A percentile compares a stretch with the other conserved stretches of the same genome.
phyloP scores from a whole-genome alignment of 169 alveolate genomes.

The Plasmodium cynomolgi region DNA sequence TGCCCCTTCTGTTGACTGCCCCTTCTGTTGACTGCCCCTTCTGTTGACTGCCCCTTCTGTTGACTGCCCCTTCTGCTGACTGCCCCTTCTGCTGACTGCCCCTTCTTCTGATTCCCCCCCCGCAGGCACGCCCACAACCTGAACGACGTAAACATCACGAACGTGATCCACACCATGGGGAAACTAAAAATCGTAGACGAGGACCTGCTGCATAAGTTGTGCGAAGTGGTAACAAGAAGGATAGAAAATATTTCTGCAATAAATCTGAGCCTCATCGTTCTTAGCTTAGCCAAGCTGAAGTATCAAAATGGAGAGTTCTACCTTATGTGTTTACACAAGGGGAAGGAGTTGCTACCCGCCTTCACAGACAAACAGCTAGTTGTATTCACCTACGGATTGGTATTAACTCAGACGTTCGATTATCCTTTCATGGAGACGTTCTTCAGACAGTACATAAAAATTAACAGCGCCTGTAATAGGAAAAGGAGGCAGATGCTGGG shows the following conservation, averaged over 20 bases:
- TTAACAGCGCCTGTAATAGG: neutral
- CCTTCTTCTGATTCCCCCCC: neutral
- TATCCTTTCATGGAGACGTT: slow-evolving; percentile 32
- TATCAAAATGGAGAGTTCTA: slow-evolving; percentile 23
- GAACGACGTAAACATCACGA: slow-evolving; percentile 46
- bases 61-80: neutral
- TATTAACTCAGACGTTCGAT: slow-evolving; percentile 34
- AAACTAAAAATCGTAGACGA: slow-evolving; percentile 40
- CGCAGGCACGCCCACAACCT: slow-evolving; percentile 8
- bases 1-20: neutral
- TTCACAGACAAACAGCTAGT: slow-evolving; percentile 55
- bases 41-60: no score
- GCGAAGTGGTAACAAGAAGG: slow-evolving; percentile 25
- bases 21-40: neutral
- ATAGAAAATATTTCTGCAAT: slow-evolving; percentile 31
- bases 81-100: neutral
- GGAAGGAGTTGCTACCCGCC: slow-evolving; percentile 27
- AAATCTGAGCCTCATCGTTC: slow-evolving; percentile 57
- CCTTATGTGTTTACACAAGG: slow-evolving; percentile 25
- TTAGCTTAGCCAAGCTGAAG: slow-evolving; percentile 25
- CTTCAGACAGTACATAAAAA: slow-evolving; percentile 21
- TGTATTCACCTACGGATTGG: slow-evolving; percentile 28
- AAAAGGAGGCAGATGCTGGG: slow-evolving; percentile 16
- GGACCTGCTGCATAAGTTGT: slow-evolving; percentile 4
- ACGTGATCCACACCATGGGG: slow-evolving; percentile 49